Evolutionary conservation across 2,329 filamentous ascomycete species (phyloP).

Genomic region (Colletotrichum endophyticum): DNA sequence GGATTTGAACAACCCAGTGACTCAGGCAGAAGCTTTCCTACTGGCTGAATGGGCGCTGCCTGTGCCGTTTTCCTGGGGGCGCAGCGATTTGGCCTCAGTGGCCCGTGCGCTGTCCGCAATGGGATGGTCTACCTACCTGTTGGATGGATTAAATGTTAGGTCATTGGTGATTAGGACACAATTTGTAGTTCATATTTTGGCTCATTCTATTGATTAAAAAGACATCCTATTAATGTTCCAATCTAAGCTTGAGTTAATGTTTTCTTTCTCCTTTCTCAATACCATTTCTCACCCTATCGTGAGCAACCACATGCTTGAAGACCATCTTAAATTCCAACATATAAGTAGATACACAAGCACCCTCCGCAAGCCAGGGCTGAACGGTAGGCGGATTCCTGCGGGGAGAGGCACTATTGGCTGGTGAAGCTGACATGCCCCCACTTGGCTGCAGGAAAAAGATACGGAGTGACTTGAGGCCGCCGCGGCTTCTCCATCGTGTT

Average conservation of each 20-base stretch:
- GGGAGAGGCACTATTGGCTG: neutral
- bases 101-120: neutral
- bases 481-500: neutral
- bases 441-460: neutral
- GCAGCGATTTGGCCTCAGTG: constrained; percentile 22
- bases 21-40: neutral
- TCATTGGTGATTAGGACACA: neutral
- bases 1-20: constrained; percentile 18
- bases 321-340: neutral
- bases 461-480: constrained; percentile 16
- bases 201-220: too few relatives aligned
- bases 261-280: too few relatives aligned
- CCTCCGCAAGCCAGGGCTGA: neutral
- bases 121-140: neutral
- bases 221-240: too few relatives aligned
- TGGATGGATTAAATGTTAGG: constrained; percentile 5
- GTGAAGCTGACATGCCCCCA: neutral
- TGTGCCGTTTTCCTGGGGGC: constrained; percentile 4
- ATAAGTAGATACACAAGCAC: neutral
- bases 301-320: too few relatives aligned
- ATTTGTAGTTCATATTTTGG: too few relatives aligned
- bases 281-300: fast-evolving
- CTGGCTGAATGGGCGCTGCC: neutral
- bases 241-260: too few relatives aligned
- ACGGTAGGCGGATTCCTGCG: neutral